Base-by-base conservation (phyloP, 129 eudicot species). In the Flaveria sonorensis region DNA sequence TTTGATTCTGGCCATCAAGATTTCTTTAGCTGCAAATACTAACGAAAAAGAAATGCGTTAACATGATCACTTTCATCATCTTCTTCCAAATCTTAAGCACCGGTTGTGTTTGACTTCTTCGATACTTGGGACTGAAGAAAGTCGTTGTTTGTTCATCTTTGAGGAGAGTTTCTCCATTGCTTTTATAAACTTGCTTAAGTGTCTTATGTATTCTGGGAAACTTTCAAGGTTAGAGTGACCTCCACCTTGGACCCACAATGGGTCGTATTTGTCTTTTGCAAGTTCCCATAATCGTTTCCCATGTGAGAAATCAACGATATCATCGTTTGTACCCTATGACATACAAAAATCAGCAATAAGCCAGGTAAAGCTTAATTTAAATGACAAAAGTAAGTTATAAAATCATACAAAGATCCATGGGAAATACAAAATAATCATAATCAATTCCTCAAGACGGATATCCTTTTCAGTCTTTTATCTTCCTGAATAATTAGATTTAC, bases 201-300 rank as follows among this genome's bases (percentile, higher is more conserved):
- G 97, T 82, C 77, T 88, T 60, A 94, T 89, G 81, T 94, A 94
- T 81, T 91, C 98, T 0, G 97, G 98, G 39, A 82, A 94, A 20
- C 92, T 91, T 83, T 94, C 98, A 24, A 94, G 92, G 76, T 94
- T 94, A 73, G 97, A 94, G 72, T 94, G 98, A 6, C 97, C 97
- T 68, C 97, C 98, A 10, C 97, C 98, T 79, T 94, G 73, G 53
- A 94, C 97, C 98, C 98, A 94, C 71, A 94, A 80, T 10, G 97
- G 98, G 66, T 94, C 97, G 50, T 91, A 94, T 71, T 94, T 94
- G 71, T 94, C 96, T 67, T 83, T 81, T n/a, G 98, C 74, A 42
- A 94, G 97, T 74, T 94, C 98, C 98, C 98, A 93, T 73, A 93
- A 77, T 23, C 96, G 87, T 79, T 90, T 93, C 11, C 98, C 98